Evolutionary conservation across 768 basidiomycete genomes (phyloP).

Genomic region (Lactifluus volemus): DNA sequence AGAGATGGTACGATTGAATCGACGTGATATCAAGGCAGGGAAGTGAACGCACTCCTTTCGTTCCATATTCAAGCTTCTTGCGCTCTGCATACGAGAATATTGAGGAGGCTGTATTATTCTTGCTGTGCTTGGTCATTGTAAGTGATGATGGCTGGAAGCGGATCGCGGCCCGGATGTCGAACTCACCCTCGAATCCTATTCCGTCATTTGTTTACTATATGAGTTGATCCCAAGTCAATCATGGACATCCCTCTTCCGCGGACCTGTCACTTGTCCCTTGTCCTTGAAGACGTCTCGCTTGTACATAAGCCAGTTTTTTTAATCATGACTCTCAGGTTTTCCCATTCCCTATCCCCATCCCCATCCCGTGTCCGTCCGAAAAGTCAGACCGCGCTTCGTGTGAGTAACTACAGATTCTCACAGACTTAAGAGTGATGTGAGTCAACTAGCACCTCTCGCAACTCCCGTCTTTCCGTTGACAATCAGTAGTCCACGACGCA

Average conservation of each 20-base stretch:
- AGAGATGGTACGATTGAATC: background rate
- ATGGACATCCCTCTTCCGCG: background rate
- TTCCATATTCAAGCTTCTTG: slow-evolving; percentile 79
- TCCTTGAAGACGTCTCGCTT: background rate
- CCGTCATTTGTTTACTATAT: background rate
- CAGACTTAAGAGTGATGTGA: background rate
- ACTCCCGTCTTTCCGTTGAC: background rate
- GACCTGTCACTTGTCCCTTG: background rate
- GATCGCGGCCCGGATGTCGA: background rate
- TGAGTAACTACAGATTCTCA: background rate
- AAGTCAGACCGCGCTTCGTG: background rate
- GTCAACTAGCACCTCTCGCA: background rate
- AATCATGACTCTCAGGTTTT: background rate
- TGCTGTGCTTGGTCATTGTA: slow-evolving; percentile 80
- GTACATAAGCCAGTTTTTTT: background rate
- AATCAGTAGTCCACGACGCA: background rate
- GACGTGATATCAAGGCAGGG: background rate
- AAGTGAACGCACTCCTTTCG: slow-evolving; percentile 48
- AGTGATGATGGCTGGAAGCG: background rate
- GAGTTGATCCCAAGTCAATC: background rate
- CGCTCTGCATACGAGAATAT: slow-evolving; percentile 88
- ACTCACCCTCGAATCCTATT: background rate
- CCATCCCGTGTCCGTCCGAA: background rate
- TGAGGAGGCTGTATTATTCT: slow-evolving; percentile 83
- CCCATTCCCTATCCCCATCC: background rate